Percentiles rank a stretch among this genome's conserved stretches.
These are phyloP conservation scores for Zopfochytrium polystomum DNA, from an alignment of 371 early-diverging fungal genomes.

Conservation along the genomic window DNA sequence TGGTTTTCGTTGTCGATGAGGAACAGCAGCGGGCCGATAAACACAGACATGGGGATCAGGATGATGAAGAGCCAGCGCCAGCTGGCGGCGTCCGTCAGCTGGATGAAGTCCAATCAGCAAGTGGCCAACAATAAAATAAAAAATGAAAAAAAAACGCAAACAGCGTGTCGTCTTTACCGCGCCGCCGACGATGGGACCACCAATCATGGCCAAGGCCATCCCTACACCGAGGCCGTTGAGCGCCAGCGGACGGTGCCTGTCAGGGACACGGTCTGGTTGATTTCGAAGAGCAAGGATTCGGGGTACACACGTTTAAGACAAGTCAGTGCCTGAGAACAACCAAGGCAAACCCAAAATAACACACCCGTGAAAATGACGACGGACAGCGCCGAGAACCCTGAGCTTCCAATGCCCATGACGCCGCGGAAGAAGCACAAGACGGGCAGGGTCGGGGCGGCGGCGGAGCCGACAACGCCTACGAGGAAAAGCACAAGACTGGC, in stretches of 20 bases:
- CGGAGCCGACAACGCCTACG: not conserved
- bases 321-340: no score
- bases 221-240: conserved; percentile 1
- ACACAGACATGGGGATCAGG: not conserved
- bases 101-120: no score
- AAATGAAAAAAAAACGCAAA: no score
- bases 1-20: conserved; percentile 8
- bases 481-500: not conserved
- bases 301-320: no score
- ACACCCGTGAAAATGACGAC: not conserved
- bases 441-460: conserved; percentile 1
- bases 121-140: no score
- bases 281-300: not conserved
- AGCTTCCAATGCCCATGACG: conserved; percentile 3
- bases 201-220: conserved; percentile 2
- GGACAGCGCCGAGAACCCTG: not conserved
- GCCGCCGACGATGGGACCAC: conserved; percentile 6
- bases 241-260: not conserved
- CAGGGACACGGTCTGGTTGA: not conserved
- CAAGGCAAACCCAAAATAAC: no score
- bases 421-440: conserved; percentile 5
- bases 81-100: not conserved
- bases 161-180: not conserved
- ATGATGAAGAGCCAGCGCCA: conserved; percentile 8
- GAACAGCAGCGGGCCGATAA: not conserved